Evolutionary conservation across 202 grass and related monocot genomes (phyloP).

Genomic region (Alloteropsis angusta): DNA sequence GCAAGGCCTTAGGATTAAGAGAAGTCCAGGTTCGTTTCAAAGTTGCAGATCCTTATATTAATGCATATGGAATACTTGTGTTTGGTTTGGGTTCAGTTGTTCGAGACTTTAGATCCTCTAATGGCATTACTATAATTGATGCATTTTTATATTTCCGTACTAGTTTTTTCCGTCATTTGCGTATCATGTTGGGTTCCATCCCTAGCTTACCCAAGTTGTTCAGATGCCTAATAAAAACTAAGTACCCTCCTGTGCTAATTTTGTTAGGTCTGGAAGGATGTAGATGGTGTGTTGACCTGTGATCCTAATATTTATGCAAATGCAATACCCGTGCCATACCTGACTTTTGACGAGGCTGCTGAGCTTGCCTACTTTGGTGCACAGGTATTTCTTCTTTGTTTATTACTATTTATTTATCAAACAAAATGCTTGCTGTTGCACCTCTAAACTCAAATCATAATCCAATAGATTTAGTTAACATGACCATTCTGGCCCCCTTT

Average conservation of each 20-base stretch:
- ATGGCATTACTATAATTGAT: not conserved
- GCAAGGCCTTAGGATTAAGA: constrained; percentile 87
- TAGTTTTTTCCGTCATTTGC: too few relatives aligned
- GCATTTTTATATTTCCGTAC: not conserved
- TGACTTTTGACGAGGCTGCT: constrained; percentile 99
- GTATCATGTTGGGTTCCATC: not conserved
- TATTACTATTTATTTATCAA: not conserved
- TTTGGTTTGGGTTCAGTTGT: not conserved
- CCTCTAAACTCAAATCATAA: not conserved
- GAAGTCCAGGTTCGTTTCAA: constrained; percentile 74
- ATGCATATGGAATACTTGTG: not conserved
- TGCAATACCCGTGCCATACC: constrained; percentile 73
- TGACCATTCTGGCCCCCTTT: not conserved
- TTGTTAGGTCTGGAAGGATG: constrained; percentile 94
- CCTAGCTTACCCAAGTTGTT: not conserved
- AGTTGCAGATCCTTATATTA: not conserved
- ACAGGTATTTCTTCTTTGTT: constrained; percentile 36
- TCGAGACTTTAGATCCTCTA: not conserved
- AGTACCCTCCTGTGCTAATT: not conserved
- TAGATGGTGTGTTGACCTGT: constrained; percentile 95
- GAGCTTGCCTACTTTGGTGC: constrained; percentile 98
- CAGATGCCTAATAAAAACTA: not conserved
- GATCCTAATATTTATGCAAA: constrained; percentile 88
- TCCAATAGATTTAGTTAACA: not conserved
- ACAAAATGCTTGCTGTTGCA: not conserved